Evolutionary conservation across 2,329 filamentous ascomycete genomes (phyloP).

Genomic region (Colletotrichum higginsianum): DNA sequence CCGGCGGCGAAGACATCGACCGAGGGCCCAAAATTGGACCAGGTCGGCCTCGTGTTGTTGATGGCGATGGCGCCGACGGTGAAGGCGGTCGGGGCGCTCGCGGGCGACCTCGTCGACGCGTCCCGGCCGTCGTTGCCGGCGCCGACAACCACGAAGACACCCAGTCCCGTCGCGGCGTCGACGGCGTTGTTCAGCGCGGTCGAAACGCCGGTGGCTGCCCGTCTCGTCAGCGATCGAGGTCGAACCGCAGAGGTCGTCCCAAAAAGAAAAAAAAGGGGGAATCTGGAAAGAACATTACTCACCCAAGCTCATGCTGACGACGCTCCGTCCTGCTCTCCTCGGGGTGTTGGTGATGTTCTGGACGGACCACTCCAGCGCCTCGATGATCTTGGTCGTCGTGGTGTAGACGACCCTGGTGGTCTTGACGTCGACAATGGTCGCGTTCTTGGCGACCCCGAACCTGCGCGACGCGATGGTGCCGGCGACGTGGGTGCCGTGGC

Average conservation of each 20-base stretch:
- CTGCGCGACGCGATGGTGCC: conserved; percentile 60
- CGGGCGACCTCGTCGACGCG: conserved; percentile 59
- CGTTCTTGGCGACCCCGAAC: conserved; percentile 62
- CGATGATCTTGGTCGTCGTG: background rate
- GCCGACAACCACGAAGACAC: conserved; percentile 68
- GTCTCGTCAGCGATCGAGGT: background rate
- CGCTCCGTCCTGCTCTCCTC: background rate
- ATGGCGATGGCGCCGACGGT: conserved; percentile 66
- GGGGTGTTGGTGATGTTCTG: conserved; percentile 12
- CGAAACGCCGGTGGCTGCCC: background rate
- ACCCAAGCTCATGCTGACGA: conserved; percentile 4
- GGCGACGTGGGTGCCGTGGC: conserved; percentile 63
- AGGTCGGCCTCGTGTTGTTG: conserved; percentile 55
- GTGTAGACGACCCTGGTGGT: background rate
- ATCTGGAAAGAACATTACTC: background rate
- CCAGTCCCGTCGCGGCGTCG: conserved; percentile 56
- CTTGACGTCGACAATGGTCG: conserved; percentile 55
- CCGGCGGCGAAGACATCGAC: conserved; percentile 69
- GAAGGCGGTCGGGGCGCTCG: conserved; percentile 61
- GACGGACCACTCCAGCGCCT: conserved; percentile 5
- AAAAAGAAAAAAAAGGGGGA: too few relatives aligned
- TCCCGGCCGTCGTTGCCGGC: conserved; percentile 64
- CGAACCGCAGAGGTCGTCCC: too few relatives aligned
- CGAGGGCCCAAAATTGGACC: conserved; percentile 64
- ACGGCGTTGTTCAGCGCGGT: conserved; percentile 8